Evolutionary conservation across 768 basidiomycete genomes (phyloP).

Genomic region (Roridomyces roridus): DNA sequence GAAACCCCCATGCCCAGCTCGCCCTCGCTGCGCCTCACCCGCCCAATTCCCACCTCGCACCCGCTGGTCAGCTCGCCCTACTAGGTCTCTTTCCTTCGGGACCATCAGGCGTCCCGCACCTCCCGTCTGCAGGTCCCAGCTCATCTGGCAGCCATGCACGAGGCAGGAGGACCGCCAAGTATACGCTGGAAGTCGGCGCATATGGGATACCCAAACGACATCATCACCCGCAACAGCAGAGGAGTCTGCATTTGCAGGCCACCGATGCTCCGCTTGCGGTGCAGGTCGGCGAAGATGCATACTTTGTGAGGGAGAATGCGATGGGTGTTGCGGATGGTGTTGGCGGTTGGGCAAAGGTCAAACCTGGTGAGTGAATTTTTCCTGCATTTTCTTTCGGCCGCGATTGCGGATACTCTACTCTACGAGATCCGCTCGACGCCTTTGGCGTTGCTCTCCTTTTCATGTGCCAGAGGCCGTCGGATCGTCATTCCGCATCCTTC

Average conservation of each 20-base stretch:
- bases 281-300: conserved; percentile 93
- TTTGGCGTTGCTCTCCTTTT: not conserved
- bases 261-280: conserved; percentile 55
- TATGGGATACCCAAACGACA: conserved; percentile 82
- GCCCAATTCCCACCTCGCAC: conserved; percentile 1
- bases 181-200: conserved; percentile 75
- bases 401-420: no score
- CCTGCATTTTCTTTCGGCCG: conserved; percentile 13
- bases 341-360: conserved; percentile 80
- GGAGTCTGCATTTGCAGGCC: conserved; percentile 27
- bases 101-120: conserved; percentile 30
- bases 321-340: conserved; percentile 97
- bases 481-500: not conserved
- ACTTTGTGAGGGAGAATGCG: conserved; percentile 81
- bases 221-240: conserved; percentile 9
- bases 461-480: not conserved
- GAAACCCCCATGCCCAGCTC: conserved; percentile 43
- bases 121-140: conserved; percentile 32
- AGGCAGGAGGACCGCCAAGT: conserved; percentile 39
- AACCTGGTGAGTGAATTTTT: conserved; percentile 35
- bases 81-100: conserved; percentile 43
- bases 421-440: no score
- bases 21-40: conserved; percentile 52
- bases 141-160: conserved; percentile 33
- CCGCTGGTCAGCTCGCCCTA: conserved; percentile 29